Percentiles rank a stretch among this genome's conserved stretches.
phyloP scores from a whole-genome alignment of 495 filamentous ascomycete genomes.

The Podospora tetraspora region DNA sequence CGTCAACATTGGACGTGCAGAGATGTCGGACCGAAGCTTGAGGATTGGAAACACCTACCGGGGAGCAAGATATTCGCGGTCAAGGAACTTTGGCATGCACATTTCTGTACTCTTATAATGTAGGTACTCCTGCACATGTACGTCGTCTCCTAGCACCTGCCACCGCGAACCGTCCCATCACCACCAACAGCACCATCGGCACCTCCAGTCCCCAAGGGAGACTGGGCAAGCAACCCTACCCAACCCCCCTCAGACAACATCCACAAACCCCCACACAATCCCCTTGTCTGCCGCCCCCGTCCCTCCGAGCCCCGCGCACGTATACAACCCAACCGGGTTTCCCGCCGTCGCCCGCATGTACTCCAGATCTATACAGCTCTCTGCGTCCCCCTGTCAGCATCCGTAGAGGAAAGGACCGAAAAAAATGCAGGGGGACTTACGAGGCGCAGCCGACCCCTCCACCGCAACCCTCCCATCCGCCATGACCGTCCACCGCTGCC shows the following conservation, averaged over 20 bases:
- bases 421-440: constrained; percentile 24
- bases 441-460: constrained; percentile 31
- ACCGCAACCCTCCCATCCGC: constrained; percentile 47
- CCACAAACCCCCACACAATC: constrained; percentile 48
- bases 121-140: too few species aligned
- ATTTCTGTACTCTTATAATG: too few species aligned
- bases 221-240: too few species aligned
- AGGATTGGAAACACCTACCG: too few species aligned
- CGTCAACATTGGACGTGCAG: too few species aligned
- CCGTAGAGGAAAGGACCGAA: neutral
- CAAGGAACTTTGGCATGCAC: too few species aligned
- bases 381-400: constrained; percentile 21
- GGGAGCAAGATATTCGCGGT: too few species aligned
- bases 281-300: constrained; percentile 48
- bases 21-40: too few species aligned
- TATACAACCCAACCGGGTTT: constrained; percentile 50
- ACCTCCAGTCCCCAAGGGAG: neutral
- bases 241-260: constrained; percentile 23
- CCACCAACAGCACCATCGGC: neutral
- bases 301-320: constrained; percentile 46
- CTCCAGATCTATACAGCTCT: constrained; percentile 48
- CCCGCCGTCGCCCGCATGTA: constrained; percentile 47
- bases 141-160: too few species aligned
- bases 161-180: neutral
- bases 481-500: constrained; percentile 46